These are phyloP conservation scores for Ganoderma boninense DNA, from an alignment of 1,284 basidiomycete species.

Conservation along the genomic window DNA sequence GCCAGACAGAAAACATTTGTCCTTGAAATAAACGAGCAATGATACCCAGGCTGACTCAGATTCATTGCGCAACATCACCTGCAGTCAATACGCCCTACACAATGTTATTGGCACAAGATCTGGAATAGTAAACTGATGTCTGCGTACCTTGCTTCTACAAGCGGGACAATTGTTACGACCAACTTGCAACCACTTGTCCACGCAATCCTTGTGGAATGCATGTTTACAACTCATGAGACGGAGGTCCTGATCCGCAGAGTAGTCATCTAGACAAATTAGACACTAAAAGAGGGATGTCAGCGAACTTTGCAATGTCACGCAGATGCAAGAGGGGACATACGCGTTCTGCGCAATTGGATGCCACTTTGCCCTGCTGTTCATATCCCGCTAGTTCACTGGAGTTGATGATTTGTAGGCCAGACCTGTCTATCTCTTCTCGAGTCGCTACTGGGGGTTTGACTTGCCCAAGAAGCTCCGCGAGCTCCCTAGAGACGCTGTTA, in stretches of 20 bases:
- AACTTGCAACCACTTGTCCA: conserved; percentile 87
- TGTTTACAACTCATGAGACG: conserved; percentile 85
- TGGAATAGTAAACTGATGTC: neutral
- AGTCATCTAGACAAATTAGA: conserved; percentile 87
- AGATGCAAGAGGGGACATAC: conserved; percentile 51
- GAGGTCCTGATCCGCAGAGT: conserved; percentile 76
- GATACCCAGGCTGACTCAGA: neutral
- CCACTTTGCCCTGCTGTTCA: conserved; percentile 67
- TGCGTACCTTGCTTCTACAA: conserved; percentile 75
- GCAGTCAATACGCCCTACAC: conserved; percentile 37
- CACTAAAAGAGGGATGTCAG: conserved; percentile 52
- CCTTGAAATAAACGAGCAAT: conserved; percentile 11
- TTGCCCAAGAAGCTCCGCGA: conserved; percentile 81
- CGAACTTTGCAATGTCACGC: conserved; percentile 12
- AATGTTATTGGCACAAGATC: neutral
- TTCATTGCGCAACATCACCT: conserved; percentile 21
- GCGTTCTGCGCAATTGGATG: conserved; percentile 80
- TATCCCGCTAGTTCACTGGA: conserved; percentile 59
- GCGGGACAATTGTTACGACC: conserved; percentile 92
- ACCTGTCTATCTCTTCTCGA: conserved; percentile 83
- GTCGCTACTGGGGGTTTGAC: conserved; percentile 82
- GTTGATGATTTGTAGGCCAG: conserved; percentile 78
- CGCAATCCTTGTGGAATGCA: conserved; percentile 86
- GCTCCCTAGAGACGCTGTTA: conserved; percentile 55
- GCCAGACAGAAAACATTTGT: conserved; percentile 12